A percentile compares a stretch with the other conserved stretches of the same genome.
Evolutionary conservation across 441 rosid species (phyloP).

Genomic region (Corymbia calophylla): DNA sequence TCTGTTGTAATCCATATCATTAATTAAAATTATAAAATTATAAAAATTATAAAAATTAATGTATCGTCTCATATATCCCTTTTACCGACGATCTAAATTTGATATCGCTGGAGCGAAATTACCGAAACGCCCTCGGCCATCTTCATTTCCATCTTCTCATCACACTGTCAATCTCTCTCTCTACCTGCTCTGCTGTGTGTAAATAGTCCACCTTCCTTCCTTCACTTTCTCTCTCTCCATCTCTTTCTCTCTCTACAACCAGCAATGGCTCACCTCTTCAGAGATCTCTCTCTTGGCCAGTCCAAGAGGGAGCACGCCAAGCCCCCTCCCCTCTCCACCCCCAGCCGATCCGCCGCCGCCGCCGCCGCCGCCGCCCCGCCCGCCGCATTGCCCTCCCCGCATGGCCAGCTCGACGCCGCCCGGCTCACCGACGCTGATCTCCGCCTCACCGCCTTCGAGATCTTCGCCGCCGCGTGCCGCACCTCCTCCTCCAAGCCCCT

Average conservation of each 20-base stretch:
- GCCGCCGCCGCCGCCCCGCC: constrained; percentile 2
- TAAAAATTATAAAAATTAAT: not conserved
- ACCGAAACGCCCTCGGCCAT: not conserved
- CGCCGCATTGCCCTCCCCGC: constrained; percentile 60
- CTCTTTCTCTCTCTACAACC: not conserved
- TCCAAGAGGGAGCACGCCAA: constrained; percentile 69
- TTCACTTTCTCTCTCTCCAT: constrained; percentile 10
- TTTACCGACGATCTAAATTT: not conserved
- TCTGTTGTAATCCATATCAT: rapidly evolving
- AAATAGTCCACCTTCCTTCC: not conserved
- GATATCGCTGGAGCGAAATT: not conserved
- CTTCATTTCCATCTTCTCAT: not conserved
- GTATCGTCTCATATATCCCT: not conserved
- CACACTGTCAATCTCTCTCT: not conserved
- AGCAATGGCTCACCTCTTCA: constrained; percentile 84
- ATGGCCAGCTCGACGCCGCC: constrained; percentile 55
- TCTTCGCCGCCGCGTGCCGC: constrained; percentile 80
- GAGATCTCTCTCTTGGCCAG: constrained; percentile 82
- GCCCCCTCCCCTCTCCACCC: constrained; percentile 1
- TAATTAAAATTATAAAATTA: not conserved
- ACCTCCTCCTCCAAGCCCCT: constrained; percentile 77
- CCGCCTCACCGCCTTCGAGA: constrained; percentile 77
- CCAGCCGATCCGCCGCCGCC: constrained; percentile 3
- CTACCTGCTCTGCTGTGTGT: not conserved
- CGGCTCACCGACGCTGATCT: constrained; percentile 76